phyloP scores from a whole-genome alignment of 2,329 filamentous ascomycete genomes.

The Fusarium globosum region DNA sequence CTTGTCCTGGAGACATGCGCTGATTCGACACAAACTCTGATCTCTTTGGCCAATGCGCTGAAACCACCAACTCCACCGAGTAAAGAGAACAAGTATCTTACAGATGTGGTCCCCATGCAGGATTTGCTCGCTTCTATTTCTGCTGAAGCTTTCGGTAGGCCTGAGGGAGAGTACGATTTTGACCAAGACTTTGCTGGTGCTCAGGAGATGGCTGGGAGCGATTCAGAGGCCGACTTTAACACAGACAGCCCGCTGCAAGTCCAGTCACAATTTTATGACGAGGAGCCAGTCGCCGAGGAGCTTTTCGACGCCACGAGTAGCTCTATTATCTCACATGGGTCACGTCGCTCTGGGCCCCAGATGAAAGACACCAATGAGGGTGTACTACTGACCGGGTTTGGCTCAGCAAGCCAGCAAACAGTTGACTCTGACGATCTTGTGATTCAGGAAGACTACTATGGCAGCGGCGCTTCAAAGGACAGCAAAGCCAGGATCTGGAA shows the following conservation, averaged over 20 bases:
- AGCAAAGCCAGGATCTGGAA: conserved; percentile 84
- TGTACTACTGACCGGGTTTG: conserved; percentile 50
- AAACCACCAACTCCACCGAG: conserved; percentile 85
- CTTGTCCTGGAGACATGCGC: conserved; percentile 94
- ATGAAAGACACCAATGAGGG: conserved; percentile 54
- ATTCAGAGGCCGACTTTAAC: conserved; percentile 47
- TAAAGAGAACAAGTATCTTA: conserved; percentile 86
- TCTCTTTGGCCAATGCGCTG: conserved; percentile 81
- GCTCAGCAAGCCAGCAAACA: conserved; percentile 50
- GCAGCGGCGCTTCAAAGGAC: conserved; percentile 67
- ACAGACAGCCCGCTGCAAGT: conserved; percentile 53
- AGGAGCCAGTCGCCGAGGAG: conserved; percentile 57
- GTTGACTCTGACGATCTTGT: conserved; percentile 72
- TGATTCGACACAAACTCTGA: conserved; percentile 94
- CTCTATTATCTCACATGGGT: conserved; percentile 44
- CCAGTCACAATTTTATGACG: conserved; percentile 61
- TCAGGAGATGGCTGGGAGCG: conserved; percentile 58
- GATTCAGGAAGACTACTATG: conserved; percentile 84
- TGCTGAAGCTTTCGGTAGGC: conserved; percentile 79
- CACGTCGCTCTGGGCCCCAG: conserved; percentile 26
- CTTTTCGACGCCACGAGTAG: conserved; percentile 60
- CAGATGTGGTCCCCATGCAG: conserved; percentile 84
- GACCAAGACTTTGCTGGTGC: conserved; percentile 71
- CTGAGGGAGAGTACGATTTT: conserved; percentile 70
- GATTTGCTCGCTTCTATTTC: conserved; percentile 92